Evolutionary conservation across 805 yeast species (phyloP).

Genomic region (Ogataea wickerhamii): DNA sequence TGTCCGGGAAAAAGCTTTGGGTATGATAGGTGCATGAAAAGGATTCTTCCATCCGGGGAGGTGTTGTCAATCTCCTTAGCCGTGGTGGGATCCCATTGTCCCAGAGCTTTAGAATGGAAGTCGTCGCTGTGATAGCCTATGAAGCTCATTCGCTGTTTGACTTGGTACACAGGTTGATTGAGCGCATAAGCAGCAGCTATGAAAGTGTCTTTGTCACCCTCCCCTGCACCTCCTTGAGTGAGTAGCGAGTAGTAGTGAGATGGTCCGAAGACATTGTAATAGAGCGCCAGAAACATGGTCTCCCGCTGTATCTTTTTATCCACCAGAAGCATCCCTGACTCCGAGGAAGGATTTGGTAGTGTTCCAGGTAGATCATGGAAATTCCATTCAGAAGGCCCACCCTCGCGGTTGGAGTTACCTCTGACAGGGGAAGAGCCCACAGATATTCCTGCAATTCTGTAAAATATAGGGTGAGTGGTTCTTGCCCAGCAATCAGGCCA

Average conservation of each 20-base stretch:
- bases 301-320: conserved; percentile 53
- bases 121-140: conserved; percentile 41
- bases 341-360: conserved; percentile 63
- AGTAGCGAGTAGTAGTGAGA: conserved; percentile 60
- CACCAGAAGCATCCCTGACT: conserved; percentile 65
- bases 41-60: conserved; percentile 21
- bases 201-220: conserved; percentile 78
- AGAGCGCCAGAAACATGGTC: conserved; percentile 54
- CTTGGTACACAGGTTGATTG: conserved; percentile 39
- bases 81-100: conserved; percentile 41
- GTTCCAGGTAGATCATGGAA: conserved; percentile 63
- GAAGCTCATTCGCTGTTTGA: conserved; percentile 48
- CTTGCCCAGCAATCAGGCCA: conserved; percentile 77
- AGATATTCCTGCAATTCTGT: conserved; percentile 47
- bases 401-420: conserved; percentile 25
- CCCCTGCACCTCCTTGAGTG: conserved; percentile 72
- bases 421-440: conserved; percentile 36
- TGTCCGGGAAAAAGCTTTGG: conserved; percentile 44
- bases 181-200: conserved; percentile 59
- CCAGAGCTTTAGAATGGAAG: conserved; percentile 41
- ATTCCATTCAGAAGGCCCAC: conserved; percentile 32
- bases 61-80: conserved; percentile 25
- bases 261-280: conserved; percentile 66
- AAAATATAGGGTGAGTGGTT: conserved; percentile 58
- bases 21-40: conserved; percentile 59